Evolutionary conservation across 345 rosid genomes (phyloP), one percentile per base, ranked within the genome.

Genomic region (Tarenaya hassleriana): DNA sequence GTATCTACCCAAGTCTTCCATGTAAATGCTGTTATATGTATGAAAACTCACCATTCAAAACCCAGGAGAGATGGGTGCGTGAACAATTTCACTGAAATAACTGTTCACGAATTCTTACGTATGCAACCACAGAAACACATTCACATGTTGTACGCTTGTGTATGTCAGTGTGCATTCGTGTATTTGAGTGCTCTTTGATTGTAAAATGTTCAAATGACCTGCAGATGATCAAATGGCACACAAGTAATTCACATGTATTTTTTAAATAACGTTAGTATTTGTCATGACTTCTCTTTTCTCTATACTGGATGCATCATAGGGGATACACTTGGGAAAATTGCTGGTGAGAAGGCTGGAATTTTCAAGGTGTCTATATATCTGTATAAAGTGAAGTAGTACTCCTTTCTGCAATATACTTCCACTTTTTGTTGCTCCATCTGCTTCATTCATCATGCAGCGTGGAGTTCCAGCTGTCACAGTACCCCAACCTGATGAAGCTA

Each of bases 261-360:
- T 8, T 24, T 2, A 24, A 24, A 24, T 24, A 10, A 4, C 8
- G 17, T 45, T 0, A 1, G 3, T 6, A 10, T 13, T 7, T 56
- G 20, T 38, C 10, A 33, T 68, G 58, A 18, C 35, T 49, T 60
- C 56, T 52, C 45, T 42, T 54, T 47, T 43, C 44, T 71, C 41
- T 47, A n/a, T n/a, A 5, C 59, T 62, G 53, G 56, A 74, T 60
- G 55, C 60, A 60, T 55, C 48, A 69, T 74, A 92, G 98, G 97
- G 52, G 62, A 92, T 69, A 88, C 99, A 7, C 90, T 92, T 17
- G 95, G 87, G 37, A 73, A 81, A 83, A 92, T 92, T 68, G 97
- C 97, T 52, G 91, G 97, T 66, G 95, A 85, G 69, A 92, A 92
- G 68, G 97, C 98, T 75, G 97, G 98, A 39, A 88, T 92, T 65